Base-by-base conservation (phyloP, 352 stramenopile genomes). In the Globisporangium iwayamae region DNA sequence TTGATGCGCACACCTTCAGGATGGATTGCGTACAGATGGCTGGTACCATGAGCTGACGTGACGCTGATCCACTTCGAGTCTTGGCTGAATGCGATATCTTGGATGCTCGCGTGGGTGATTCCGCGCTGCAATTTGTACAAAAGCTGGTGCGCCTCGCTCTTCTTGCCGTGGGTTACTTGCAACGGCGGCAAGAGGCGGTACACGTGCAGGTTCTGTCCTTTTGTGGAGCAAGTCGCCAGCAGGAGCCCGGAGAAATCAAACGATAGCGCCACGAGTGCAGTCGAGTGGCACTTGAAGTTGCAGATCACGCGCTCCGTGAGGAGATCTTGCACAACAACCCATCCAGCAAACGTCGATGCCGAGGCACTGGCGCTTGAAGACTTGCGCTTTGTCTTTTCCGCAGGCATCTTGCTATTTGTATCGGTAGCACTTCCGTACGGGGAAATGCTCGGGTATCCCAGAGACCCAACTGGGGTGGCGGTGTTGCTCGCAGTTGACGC, bases 51-150 rank as follows among this genome's bases (percentile, higher is more conserved):
- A 2, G 82, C 75, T 46, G 88, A 94, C 30, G 88, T 95, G 47
- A 93, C 83, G 63, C 79, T 92, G 58, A 95, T 76, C 88, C 88
- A 96, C 69, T 94, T 94, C 41, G 80, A 70, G 61, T 96, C 85
- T 34, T 89, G 76, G 61, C 85, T 94, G 65, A 95, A 92, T 5
- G 80, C 70, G 38, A 96, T 77, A 48, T 95, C 73, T 28, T 89
- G 83, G 62, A 96, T 95, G 56, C 73, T 91, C 1, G 86, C 88
- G 64, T 91, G 83, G 0, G 88, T 96, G 60, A 95, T 94, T 32
- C 88, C 88, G 41, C 88, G 88, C 60, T 94, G 86, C 32, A 96
- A 74, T 59, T 93, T 93, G 78, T 95, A 96, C 45, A 95, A 53
- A 9, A 96, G 71, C 58, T 89, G 81, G 32, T 84, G 67, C 4